These are phyloP conservation scores for Lunularia cruciata DNA, from an alignment of 225 moss, liverwort and hornwort species.

Conservation along the genomic window DNA sequence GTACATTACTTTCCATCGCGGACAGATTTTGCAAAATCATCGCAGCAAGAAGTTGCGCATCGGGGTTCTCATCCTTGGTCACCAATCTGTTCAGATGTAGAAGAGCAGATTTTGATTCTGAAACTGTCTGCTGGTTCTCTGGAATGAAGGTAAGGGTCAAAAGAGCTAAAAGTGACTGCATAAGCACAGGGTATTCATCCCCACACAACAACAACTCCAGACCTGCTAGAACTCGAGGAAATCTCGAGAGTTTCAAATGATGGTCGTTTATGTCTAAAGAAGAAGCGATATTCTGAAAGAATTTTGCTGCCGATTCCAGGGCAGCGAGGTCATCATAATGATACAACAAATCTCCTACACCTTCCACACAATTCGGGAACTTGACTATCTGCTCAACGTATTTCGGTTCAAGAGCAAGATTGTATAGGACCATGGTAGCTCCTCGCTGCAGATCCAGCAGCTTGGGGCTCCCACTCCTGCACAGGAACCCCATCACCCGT, in stretches of 20 bases:
- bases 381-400: slow-evolving; percentile 20
- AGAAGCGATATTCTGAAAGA: slow-evolving; percentile 28
- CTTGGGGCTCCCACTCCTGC: slow-evolving; percentile 15
- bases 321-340: slow-evolving; percentile 12
- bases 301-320: slow-evolving; percentile 32
- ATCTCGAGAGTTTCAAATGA: slow-evolving; percentile 21
- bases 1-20: neutral
- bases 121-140: slow-evolving; percentile 19
- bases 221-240: slow-evolving; percentile 31
- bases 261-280: slow-evolving; percentile 10
- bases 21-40: slow-evolving; percentile 26
- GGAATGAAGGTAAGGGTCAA: slow-evolving; percentile 17
- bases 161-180: slow-evolving; percentile 21
- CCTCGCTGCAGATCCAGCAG: slow-evolving; percentile 17
- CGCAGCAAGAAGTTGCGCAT: slow-evolving; percentile 23
- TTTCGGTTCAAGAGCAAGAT: slow-evolving; percentile 27
- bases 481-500: slow-evolving; percentile 10
- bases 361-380: slow-evolving; percentile 18
- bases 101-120: slow-evolving; percentile 21
- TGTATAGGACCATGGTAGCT: slow-evolving; percentile 23
- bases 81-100: slow-evolving; percentile 13
- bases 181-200: slow-evolving; percentile 14
- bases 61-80: slow-evolving; percentile 15
- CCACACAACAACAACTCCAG: slow-evolving; percentile 19
- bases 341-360: slow-evolving; percentile 19